Evolutionary conservation across 208 protist genomes (phyloP).

Genomic region (Trypanosoma cruzi): DNA sequence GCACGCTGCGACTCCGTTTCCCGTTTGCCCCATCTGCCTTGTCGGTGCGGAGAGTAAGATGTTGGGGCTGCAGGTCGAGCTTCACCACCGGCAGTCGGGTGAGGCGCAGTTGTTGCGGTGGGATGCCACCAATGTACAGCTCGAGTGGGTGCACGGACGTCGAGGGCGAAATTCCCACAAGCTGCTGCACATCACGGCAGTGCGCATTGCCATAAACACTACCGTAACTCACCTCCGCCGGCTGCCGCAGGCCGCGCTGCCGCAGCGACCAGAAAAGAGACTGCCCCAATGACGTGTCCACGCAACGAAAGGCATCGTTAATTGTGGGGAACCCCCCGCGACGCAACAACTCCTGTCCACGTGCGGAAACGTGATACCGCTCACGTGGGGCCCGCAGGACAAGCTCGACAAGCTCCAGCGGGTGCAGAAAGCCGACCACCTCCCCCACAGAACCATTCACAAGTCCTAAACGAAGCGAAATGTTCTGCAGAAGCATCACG

Average conservation of each 20-base stretch:
- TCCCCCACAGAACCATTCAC: constrained; percentile 76
- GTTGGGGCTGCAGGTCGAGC: constrained; percentile 31
- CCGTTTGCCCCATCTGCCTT: neutral
- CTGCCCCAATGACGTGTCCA: constrained; percentile 42
- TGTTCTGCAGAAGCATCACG: constrained; percentile 74
- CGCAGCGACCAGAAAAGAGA: constrained; percentile 48
- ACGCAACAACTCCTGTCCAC: constrained; percentile 31
- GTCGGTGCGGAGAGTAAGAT: constrained; percentile 5
- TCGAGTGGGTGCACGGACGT: constrained; percentile 15
- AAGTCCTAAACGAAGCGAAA: constrained; percentile 55
- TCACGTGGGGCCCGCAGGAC: constrained; percentile 37
- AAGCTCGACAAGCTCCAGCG: constrained; percentile 63
- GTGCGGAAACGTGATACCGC: constrained; percentile 23
- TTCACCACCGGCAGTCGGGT: constrained; percentile 53
- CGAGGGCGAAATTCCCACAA: constrained; percentile 24
- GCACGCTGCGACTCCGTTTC: too few relatives aligned
- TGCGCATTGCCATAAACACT: constrained; percentile 37
- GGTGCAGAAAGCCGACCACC: constrained; percentile 77
- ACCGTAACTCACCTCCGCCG: constrained; percentile 36
- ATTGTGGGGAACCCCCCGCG: constrained; percentile 51
- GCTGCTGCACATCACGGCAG: constrained; percentile 21
- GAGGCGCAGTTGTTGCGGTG: constrained; percentile 20
- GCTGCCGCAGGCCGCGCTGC: constrained; percentile 12
- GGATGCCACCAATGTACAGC: constrained; percentile 38
- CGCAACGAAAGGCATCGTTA: constrained; percentile 52